Base-by-base conservation (phyloP, 306 rosid species). In the Nissolia schottii region DNA sequence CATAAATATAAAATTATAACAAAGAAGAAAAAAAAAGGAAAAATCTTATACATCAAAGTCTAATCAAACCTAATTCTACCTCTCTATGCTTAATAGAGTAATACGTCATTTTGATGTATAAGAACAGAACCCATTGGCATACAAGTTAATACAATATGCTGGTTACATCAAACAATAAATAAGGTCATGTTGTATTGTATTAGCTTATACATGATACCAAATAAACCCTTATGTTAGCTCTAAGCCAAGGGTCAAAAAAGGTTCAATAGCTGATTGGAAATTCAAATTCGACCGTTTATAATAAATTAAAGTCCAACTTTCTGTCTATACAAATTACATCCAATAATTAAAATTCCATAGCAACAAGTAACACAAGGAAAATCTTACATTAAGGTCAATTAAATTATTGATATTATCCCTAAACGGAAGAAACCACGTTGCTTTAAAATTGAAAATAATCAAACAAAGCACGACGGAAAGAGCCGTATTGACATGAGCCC, bases 401-500 rank as follows among this genome's bases (percentile, higher is more conserved):
- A 54, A 71, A 41, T 64, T 38, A 57, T 51, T 4, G 14, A 10
- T 38, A 70, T 11, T 38, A 70, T 11, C 51, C 54, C 24, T 49
- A 71, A 49, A 23, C 14, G 19, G 31, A 80, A 77, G 64, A 73
- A 73, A 62, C 35, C 70, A 23, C 19, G n/a, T 46, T 69, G 35
- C 59, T 54, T 74, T 63, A 59, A 60, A 71, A 71, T 72, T 66
- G 64, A 74, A 85, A 76, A 66, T 72, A 7, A 38, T 56, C 53
- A 79, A 71, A 71, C 28, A 79, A 35, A 43, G 35, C 37, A 45
- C 18, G 61, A 37, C 73, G 73, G 79, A 77, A 68, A 66, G 77
- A 67, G 34, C 31, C 23, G 60, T 9, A 43, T 41, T 5, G 5
- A 12, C 18, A 29, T 49, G 86, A 77, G 84, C 96, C 85, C 86